phyloP scores from a whole-genome alignment of 768 basidiomycete species.

The Mycena belliarum region DNA sequence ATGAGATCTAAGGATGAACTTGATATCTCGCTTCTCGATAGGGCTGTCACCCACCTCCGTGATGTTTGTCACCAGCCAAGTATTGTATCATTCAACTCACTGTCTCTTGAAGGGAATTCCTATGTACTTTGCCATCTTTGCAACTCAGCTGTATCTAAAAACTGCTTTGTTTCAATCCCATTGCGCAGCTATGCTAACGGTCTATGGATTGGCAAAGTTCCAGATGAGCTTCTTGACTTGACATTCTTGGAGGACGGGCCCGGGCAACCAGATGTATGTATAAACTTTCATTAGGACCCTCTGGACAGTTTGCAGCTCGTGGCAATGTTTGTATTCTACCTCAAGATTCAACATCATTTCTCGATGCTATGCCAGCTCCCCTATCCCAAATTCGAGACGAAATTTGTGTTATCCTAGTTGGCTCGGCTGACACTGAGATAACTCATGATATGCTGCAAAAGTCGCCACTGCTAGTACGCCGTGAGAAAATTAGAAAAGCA shows the following conservation, averaged over 20 bases:
- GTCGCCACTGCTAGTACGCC: constrained; percentile 20
- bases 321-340: constrained; percentile 25
- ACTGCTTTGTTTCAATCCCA: constrained; percentile 13
- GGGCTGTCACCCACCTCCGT: constrained; percentile 9
- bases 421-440: constrained; percentile 18
- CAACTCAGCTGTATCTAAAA: constrained; percentile 5
- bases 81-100: neutral
- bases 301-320: constrained; percentile 23
- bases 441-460: constrained; percentile 15
- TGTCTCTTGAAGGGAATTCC: neutral
- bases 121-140: constrained; percentile 13
- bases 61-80: neutral
- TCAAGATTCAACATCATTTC: constrained; percentile 15
- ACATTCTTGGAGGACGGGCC: constrained; percentile 20
- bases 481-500: neutral
- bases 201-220: constrained; percentile 21
- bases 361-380: constrained; percentile 14
- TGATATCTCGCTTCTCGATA: constrained; percentile 17
- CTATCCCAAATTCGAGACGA: constrained; percentile 15
- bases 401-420: constrained; percentile 26
- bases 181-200: constrained; percentile 26
- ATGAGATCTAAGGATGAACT: constrained; percentile 1
- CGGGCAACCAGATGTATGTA: constrained; percentile 15
- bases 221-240: constrained; percentile 13
- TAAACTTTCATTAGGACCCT: constrained; percentile 17